Base-by-base conservation (phyloP, 1,284 basidiomycete species). In the Puccinia triticina region DNA sequence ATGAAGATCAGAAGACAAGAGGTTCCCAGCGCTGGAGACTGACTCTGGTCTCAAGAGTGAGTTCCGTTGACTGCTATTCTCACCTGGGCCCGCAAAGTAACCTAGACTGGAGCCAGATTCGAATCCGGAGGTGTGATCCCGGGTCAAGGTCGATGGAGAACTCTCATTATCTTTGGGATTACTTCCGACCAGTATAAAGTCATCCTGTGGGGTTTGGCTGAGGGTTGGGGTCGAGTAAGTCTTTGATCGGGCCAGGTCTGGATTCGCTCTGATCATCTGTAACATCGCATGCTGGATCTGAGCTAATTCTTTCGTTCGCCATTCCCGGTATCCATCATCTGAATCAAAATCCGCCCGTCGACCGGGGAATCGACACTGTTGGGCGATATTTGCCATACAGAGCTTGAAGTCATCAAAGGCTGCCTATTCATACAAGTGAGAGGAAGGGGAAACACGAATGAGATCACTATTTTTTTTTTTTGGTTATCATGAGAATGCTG, bases 301-400 rank as follows among this genome's bases (percentile, higher is more conserved):
- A 0, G 93, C 90, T 0, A 94, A 92, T 88, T 98, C 96, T n/a
- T 91, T 88, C 0, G 92, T 91, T 55, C 91, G 90, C 94, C 95
- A 98, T 50, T 92, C 89, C 50, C 92, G 90, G 91, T 93, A 98
- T 0, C 93, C 93, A 0, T 91, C 90, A 2, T 93, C 93, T 81
- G 87, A 91, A 37, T 91, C 89, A 85, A 98, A 99, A 87, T 99
- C 96, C 84, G 94, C 92, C 84, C 92, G 90, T 71, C 92, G 90
- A 43, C 93, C 95, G 0, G 96, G 95, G 86, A 96, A 95, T 0
- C 93, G 88, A 29, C 90, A 89, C 59, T 94, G 93, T 10, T 93
- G 92, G 83, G 93, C 93, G 86, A 98, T 93, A 84, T 95, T 94
- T 88, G 95, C 96, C 79, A 98, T 89, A 86, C 94, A 95, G 46